A percentile compares a stretch with the other conserved stretches of the same genome.
phyloP scores from a whole-genome alignment of 2,329 filamentous ascomycete genomes.

The Aureobasidium namibiae region DNA sequence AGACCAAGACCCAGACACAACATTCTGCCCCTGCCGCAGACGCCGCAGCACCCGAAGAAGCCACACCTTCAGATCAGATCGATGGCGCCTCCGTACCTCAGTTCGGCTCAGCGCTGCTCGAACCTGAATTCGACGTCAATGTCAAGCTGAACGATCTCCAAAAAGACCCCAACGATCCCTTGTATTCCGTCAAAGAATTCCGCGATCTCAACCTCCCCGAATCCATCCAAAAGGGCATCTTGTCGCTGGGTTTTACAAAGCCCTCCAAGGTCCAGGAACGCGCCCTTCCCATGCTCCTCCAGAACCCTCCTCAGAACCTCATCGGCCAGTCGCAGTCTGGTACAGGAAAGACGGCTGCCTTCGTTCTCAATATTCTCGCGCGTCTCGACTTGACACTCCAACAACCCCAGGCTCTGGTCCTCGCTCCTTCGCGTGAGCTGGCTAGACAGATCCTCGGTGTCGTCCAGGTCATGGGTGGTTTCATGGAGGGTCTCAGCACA shows the following conservation, averaged over 20 bases:
- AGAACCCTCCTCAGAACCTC: conserved; percentile 83
- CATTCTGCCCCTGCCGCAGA: not conserved
- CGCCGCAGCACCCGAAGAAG: not conserved
- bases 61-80: conserved; percentile 2
- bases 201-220: conserved; percentile 75
- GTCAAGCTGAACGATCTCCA: conserved; percentile 88
- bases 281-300: conserved; percentile 80
- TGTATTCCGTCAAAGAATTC: conserved; percentile 78
- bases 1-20: not conserved
- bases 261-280: conserved; percentile 98
- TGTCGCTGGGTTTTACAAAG: conserved; percentile 79
- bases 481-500: conserved; percentile 65
- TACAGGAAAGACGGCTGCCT: conserved; percentile 95
- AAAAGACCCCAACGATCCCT: conserved; percentile 73
- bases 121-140: conserved; percentile 80
- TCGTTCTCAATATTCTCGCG: conserved; percentile 83
- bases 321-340: conserved; percentile 99
- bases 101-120: conserved; percentile 40
- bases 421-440: conserved; percentile 89
- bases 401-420: conserved; percentile 74
- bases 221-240: conserved; percentile 67
- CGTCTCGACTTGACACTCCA: conserved; percentile 68
- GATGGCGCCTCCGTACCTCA: conserved; percentile 40
- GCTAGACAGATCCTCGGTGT: conserved; percentile 90
- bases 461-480: conserved; percentile 73